These are phyloP conservation scores for Vitis cinerea DNA, from an alignment of 164 flowering plant genomes.

Conservation along the genomic window DNA sequence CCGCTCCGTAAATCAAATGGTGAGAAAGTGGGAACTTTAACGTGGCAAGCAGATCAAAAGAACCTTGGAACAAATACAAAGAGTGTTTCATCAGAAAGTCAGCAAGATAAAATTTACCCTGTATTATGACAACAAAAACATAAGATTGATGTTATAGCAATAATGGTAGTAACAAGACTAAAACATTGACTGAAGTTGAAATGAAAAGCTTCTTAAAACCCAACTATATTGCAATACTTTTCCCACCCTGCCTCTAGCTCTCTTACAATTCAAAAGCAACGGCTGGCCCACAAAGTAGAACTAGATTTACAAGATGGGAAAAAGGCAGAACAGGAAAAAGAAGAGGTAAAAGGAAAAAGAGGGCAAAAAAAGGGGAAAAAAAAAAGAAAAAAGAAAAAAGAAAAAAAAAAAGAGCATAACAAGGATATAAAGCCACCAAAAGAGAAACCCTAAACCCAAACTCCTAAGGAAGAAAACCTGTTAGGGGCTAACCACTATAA, in stretches of 20 bases:
- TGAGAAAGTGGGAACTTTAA: too few relatives aligned
- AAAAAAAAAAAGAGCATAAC: conserved; percentile 1
- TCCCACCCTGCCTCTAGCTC: conserved; percentile 20
- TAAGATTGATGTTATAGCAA: too few relatives aligned
- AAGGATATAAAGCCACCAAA: conserved; percentile 3
- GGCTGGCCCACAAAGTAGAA: conserved; percentile 3
- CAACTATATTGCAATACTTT: conserved; percentile 12
- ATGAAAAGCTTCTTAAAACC: not conserved
- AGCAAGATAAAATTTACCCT: too few relatives aligned
- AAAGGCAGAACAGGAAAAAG: conserved; percentile 2
- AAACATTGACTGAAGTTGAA: not conserved
- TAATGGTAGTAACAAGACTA: too few relatives aligned
- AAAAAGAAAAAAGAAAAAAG: not conserved
- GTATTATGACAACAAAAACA: too few relatives aligned
- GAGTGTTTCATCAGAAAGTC: too few relatives aligned
- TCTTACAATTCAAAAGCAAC: conserved; percentile 7
- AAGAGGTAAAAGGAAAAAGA: not conserved
- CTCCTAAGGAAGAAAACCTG: conserved; percentile 20
- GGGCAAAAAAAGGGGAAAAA: not conserved
- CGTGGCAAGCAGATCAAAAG: too few relatives aligned
- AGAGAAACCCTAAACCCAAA: conserved; percentile 19
- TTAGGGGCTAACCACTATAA: conserved; percentile 15
- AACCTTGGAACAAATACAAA: too few relatives aligned
- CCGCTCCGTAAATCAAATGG: too few relatives aligned
- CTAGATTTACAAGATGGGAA: conserved; percentile 24